Evolutionary conservation across 805 yeast genomes (phyloP).

Genomic region (Yueomyces sp.): DNA sequence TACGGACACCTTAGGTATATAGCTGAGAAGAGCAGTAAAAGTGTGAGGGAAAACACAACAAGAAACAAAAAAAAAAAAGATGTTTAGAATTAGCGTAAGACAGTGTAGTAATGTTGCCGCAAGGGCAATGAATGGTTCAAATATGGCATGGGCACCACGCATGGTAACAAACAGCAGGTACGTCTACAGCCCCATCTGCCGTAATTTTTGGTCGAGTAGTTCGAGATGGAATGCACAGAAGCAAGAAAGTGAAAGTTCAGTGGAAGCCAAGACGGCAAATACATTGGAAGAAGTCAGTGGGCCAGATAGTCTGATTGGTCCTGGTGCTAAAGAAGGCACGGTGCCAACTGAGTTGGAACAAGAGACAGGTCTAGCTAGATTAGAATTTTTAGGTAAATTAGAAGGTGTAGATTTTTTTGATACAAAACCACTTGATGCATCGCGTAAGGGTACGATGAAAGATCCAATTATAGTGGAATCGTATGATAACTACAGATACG

Average conservation of each 20-base stretch:
- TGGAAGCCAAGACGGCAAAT: conserved; percentile 40
- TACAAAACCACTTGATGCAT: conserved; percentile 71
- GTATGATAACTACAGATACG: conserved; percentile 84
- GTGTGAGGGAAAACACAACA: too few species aligned
- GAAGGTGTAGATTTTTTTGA: conserved; percentile 95
- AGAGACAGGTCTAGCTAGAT: conserved; percentile 96
- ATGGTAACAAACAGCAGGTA: too few species aligned
- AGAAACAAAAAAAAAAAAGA: too few species aligned
- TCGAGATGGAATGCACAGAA: background rate
- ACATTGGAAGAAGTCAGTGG: conserved; percentile 68
- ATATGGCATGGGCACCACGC: too few species aligned
- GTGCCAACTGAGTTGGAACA: conserved; percentile 92
- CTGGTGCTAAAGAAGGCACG: conserved; percentile 75
- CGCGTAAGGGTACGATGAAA: conserved; percentile 80
- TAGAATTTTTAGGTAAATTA: conserved; percentile 83
- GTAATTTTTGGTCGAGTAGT: background rate
- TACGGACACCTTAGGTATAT: too few species aligned
- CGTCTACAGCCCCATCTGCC: too few species aligned
- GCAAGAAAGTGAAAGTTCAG: background rate
- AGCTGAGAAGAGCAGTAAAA: too few species aligned
- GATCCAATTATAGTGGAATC: conserved; percentile 87
- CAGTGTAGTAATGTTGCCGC: too few species aligned
- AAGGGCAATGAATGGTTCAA: too few species aligned
- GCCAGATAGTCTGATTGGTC: conserved; percentile 68
- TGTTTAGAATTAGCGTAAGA: too few species aligned